Percentiles rank a stretch among this genome's conserved stretches.
phyloP scores from a whole-genome alignment of 2,329 filamentous ascomycete species.

The Botrytis fragariae region DNA sequence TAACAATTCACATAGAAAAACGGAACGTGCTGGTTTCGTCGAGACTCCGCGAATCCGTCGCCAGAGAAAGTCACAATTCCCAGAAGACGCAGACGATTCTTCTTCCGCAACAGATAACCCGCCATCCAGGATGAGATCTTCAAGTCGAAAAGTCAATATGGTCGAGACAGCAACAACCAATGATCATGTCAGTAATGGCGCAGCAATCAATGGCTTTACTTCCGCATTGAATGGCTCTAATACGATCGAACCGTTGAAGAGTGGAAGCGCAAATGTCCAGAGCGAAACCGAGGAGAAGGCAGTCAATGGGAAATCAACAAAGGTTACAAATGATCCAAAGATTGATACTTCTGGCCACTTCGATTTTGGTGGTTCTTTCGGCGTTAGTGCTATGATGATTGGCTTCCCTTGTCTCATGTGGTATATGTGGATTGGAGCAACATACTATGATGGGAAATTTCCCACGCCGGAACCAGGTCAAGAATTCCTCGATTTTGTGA shows the following conservation, averaged over 20 bases:
- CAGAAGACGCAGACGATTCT: slow-evolving; percentile 38
- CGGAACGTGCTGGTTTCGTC: slow-evolving; percentile 50
- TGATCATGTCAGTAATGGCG: slow-evolving; percentile 24
- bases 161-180: slow-evolving; percentile 30
- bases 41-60: slow-evolving; percentile 49
- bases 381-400: slow-evolving; percentile 81
- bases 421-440: slow-evolving; percentile 98
- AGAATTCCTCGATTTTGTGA: slow-evolving; percentile 66
- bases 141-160: slow-evolving; percentile 31
- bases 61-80: slow-evolving; percentile 40
- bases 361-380: slow-evolving; percentile 87
- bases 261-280: slow-evolving; percentile 21
- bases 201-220: slow-evolving; percentile 17
- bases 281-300: slow-evolving; percentile 19
- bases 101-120: slow-evolving; percentile 37
- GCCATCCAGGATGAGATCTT: slow-evolving; percentile 23
- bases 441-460: slow-evolving; percentile 83
- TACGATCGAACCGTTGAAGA: slow-evolving; percentile 18
- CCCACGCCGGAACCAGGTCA: slow-evolving; percentile 66
- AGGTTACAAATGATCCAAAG: slow-evolving; percentile 58
- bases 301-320: slow-evolving; percentile 58
- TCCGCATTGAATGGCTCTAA: slow-evolving; percentile 19
- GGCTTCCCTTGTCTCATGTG: slow-evolving; percentile 95
- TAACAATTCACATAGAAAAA: slow-evolving; percentile 44
- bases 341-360: slow-evolving; percentile 61